Evolutionary conservation across 2,329 filamentous ascomycete genomes (phyloP).

Genomic region (Apiospora sp.): DNA sequence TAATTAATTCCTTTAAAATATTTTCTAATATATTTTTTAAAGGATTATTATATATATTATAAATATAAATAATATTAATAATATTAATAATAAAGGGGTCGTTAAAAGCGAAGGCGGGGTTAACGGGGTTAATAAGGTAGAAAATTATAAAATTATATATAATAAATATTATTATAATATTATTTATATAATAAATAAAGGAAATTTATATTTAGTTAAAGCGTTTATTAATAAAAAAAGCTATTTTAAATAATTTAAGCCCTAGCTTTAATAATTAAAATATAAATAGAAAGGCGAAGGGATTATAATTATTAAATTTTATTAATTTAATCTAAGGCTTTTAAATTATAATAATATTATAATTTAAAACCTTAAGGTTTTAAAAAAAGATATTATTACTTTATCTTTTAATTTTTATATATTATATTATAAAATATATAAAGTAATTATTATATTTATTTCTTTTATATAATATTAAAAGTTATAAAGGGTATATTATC

Average conservation of each 20-base stretch:
- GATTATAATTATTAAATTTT: background rate
- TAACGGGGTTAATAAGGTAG: background rate
- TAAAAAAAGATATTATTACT: background rate
- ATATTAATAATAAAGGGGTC: background rate
- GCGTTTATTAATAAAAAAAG: background rate
- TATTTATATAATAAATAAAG: background rate
- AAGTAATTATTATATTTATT: background rate
- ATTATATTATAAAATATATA: constrained; percentile 20
- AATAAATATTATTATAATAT: background rate
- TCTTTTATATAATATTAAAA: background rate
- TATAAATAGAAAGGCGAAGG: background rate
- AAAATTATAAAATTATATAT: background rate
- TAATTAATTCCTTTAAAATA: no score
- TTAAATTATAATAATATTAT: background rate
- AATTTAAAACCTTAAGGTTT: background rate
- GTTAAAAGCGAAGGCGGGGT: background rate
- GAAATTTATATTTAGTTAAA: background rate
- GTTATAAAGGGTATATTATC: background rate
- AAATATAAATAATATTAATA: background rate
- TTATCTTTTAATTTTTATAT: background rate
- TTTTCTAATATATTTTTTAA: background rate
- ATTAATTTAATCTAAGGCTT: background rate
- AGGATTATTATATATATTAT: background rate
- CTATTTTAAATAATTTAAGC: background rate
- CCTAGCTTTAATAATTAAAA: background rate